Base-by-base conservation (phyloP, 805 yeast species). In the Suhomyces prunicola region DNA sequence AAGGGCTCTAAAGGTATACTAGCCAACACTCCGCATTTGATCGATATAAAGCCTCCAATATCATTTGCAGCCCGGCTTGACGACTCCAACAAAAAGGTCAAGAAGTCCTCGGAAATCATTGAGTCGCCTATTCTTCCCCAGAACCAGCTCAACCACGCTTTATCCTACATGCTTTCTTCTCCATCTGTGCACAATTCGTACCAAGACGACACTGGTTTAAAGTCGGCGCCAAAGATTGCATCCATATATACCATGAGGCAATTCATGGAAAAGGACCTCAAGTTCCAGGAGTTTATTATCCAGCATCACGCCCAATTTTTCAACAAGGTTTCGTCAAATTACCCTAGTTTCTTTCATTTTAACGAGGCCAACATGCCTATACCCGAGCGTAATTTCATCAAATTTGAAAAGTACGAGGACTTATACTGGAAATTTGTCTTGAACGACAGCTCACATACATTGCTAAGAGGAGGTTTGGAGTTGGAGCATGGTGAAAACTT, bases 191-290 rank as follows among this genome's bases (percentile, higher is more conserved):
- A 47, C 17, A 51, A 31, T 22, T 36, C 35, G 7, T 48, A 57
- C 4, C 59, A 60, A 45, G 68, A 64, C 33, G 54, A 60, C 1
- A 31, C 55, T 2, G 45, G 57, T 5, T 51, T 50, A 15, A 63
- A 59, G 15, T 50, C 54, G 12, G 50, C 45, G 13, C 58, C 50
- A 56, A 78, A 75, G 52, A 68, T 70, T 45, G 77, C 86, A 0
- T 78, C 87, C 0, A 59, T 79, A 6, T 83, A 82, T 67, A 80
- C 79, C 29, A 66, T 86, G 54, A 72, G 79, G 35, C 86, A 85
- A 59, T 85, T 81, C 60, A 78, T 78, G 65, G 87, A 83, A 48
- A 82, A 81, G 54, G 83, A 84, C 52, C 63, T 72, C 53, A 71
- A 70, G 61, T 72, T 78, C 67, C 70, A 70, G 63, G 69, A 71